phyloP scores from a whole-genome alignment of 768 basidiomycete species.

The Termitomyces sp. region DNA sequence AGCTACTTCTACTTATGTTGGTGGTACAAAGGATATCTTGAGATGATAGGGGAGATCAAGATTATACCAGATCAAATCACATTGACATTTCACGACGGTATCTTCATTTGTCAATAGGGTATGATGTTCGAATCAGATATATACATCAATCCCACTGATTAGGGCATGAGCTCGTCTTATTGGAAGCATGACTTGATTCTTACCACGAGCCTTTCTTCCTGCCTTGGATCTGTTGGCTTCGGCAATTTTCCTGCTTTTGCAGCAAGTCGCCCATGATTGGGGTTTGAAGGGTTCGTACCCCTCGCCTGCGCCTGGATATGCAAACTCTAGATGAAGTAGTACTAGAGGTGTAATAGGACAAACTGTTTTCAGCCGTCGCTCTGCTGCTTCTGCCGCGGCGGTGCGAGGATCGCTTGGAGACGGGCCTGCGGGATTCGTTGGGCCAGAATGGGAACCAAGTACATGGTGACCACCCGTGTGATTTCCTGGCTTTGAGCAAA shows the following conservation, averaged over 20 bases:
- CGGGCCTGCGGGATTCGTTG: conserved; percentile 23
- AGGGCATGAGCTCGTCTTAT: conserved; percentile 8
- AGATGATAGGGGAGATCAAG: not conserved
- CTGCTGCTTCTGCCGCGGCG: conserved; percentile 60
- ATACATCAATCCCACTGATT: conserved; percentile 17
- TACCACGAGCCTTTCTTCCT: conserved; percentile 26
- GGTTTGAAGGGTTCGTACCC: conserved; percentile 38
- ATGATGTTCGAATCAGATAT: not conserved
- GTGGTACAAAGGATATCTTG: not conserved
- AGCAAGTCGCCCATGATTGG: conserved; percentile 43
- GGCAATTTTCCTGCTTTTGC: conserved; percentile 35
- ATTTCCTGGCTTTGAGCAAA: conserved; percentile 46
- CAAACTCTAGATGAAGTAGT: conserved; percentile 14
- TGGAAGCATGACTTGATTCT: conserved; percentile 10
- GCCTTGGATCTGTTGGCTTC: conserved; percentile 24
- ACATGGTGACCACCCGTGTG: conserved; percentile 46
- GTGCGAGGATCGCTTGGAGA: conserved; percentile 38
- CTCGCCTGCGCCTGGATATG: conserved; percentile 35
- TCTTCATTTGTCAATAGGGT: not conserved
- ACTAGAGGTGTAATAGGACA: conserved; percentile 20
- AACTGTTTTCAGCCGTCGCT: conserved; percentile 52
- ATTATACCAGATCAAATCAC: not conserved
- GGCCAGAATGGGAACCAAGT: conserved; percentile 31
- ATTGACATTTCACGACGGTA: not conserved
- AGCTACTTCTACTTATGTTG: not conserved